Evolutionary conservation across 805 yeast genomes (phyloP).

Genomic region (Starmerella floricola): DNA sequence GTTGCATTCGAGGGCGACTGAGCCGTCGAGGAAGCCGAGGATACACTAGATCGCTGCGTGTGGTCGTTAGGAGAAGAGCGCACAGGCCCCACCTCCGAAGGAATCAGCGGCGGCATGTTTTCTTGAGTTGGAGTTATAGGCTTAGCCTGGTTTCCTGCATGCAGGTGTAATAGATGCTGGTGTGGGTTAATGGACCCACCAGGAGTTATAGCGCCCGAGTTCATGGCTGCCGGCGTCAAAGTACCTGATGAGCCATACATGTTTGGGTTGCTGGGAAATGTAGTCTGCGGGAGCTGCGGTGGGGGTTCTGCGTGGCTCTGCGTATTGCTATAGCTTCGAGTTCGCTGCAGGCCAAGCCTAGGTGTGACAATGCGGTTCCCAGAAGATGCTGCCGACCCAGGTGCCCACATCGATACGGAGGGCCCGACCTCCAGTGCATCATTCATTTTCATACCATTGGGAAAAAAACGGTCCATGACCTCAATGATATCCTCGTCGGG

Average conservation of each 20-base stretch:
- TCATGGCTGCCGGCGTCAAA: background rate
- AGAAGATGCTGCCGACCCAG: background rate
- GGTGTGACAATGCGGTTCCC: background rate
- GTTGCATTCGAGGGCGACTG: background rate
- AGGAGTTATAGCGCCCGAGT: background rate
- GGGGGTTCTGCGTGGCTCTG: constrained; percentile 1
- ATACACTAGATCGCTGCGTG: background rate
- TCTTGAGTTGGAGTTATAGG: background rate
- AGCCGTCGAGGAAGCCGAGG: background rate
- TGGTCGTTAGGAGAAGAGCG: no score
- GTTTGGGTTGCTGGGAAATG: background rate
- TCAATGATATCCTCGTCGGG: constrained; percentile 54
- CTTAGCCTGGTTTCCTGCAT: background rate
- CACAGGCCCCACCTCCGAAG: background rate
- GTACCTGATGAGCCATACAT: background rate
- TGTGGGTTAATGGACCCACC: background rate
- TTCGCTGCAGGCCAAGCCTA: constrained; percentile 13
- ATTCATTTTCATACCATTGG: constrained; percentile 53
- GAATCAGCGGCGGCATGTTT: background rate
- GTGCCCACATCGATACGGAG: constrained; percentile 4
- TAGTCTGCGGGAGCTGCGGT: background rate
- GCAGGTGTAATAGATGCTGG: background rate
- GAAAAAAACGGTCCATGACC: constrained; percentile 47
- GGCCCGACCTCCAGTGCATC: constrained; percentile 50
- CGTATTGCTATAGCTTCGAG: constrained; percentile 15